Evolutionary conservation across 176 grass and related monocot genomes (phyloP), one percentile per base, ranked within the genome.

Genomic region (Oryza coarctata): DNA sequence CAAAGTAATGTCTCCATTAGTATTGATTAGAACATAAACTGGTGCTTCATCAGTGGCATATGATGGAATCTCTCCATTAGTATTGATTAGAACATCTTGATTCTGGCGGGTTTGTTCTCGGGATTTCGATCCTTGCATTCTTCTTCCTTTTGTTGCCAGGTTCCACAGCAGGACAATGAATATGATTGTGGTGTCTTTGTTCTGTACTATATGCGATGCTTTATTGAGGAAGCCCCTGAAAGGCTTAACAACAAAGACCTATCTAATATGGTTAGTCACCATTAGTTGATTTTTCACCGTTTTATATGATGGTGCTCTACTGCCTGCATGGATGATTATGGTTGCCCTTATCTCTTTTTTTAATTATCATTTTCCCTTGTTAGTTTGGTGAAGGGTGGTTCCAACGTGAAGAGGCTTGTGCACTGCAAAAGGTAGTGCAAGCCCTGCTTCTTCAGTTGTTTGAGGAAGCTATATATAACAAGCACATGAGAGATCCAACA

Each of bases 161-260:
- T 95, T 72, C 93, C 96, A 3, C 96, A 99, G 77, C 96, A 99
- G 84, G 85, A 90, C 61, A 99, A 99, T 68, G 90, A 91, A 31
- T 99, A 85, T 57, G 96, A 99, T 76, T 99, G 96, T 55, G 96
- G 96, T 43, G 76, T 99, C 25, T 99, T 99, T 91, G 93, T 95
- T 67, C 83, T 99, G 52, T 93, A 93, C 82, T 95, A 93, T 83
- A 93, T 99, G 49, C 84, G 88, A 61, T 80, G 77, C 40, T 99
- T 95, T 82, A 86, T 95, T 45, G 82, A 90, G 73, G 87, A 85
- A 63, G 91, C 93, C 25, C 96, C 96, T 83, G 74, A 95, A 88
- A 99, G 96, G 70, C 69, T 99, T 82, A 80, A 27, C 80, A 90
- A 85, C 84, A 83, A 95, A 26, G 73, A 92, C 83, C 36, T 87